Percentiles rank a stretch among this genome's conserved stretches.
Conservation (phyloP, 192 early-diverging fungal genomes). For the Coemansia sp. region DNA sequence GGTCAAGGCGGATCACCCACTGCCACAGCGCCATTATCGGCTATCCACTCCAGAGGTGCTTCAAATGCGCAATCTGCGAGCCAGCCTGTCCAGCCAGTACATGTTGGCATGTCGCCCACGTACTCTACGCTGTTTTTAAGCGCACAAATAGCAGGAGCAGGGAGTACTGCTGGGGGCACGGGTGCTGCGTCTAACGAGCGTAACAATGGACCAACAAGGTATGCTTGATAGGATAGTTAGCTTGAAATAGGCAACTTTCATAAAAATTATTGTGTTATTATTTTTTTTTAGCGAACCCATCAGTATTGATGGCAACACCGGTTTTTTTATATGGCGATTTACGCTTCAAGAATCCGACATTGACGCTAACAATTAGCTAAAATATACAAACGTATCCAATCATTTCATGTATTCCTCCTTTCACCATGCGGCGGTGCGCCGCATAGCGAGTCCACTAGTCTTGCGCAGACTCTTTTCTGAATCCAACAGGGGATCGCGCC, state of each 20-base stretch:
- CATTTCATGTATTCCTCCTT: neutral
- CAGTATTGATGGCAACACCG: neutral
- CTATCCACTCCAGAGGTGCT: neutral
- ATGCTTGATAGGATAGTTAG: neutral
- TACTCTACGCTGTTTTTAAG: conserved; percentile 36
- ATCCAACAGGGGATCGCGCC: conserved; percentile 18
- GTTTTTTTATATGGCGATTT: neutral
- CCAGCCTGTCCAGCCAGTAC: neutral
- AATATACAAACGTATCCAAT: neutral
- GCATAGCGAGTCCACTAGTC: neutral
- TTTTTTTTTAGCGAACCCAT: neutral
- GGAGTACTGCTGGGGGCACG: neutral
- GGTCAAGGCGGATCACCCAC: neutral
- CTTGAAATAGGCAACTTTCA: neutral
- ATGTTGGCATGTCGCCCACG: conserved; percentile 42
- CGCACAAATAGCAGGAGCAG: conserved; percentile 4
- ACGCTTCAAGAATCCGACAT: neutral
- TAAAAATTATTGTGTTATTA: neutral
- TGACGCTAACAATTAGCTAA: neutral
- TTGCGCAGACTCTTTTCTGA: conserved; percentile 14
- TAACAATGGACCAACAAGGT: neutral
- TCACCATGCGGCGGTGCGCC: neutral
- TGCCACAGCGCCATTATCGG: neutral
- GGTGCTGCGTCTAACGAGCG: neutral
- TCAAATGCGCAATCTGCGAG: neutral